Base-by-base conservation (phyloP, 495 filamentous ascomycete genomes). In the Penicillium riverlandense region DNA sequence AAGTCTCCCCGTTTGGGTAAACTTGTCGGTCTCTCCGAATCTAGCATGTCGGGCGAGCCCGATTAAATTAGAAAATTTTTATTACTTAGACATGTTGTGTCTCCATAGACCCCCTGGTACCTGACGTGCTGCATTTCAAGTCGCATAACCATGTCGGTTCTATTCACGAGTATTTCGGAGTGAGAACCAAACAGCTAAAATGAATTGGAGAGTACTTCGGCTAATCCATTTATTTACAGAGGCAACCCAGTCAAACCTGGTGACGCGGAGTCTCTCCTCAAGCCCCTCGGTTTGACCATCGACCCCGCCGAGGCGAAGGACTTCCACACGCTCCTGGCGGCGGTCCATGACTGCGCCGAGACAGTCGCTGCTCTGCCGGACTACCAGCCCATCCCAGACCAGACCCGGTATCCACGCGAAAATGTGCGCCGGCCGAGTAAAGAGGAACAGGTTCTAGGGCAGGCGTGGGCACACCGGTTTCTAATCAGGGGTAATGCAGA, bases 281-380 rank as follows among this genome's bases (percentile, higher is more conserved):
- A 43, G 7, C 44, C 42, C 6, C 40, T 65, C 6, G 62, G 59
- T 10, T 43, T 65, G n/a, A 54, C 54, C n/a, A 57, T 65, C 22
- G 51, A 55, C 16, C 51, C 54, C 1, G 41, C 46, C 8, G 62
- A 65, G 29, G 43, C 48, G 9, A 37, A 50, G 11, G 62, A 65
- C 41, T 65, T 63, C 38, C 49, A 59, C 9, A 65, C 54, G 0
- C 52, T 65, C 4, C 50, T 65, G 6, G 62, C 62, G 35, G 59
- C 62, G 11, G 54, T 63, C 0, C 62, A 65, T 36, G 62, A 65
- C 34, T 65, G 62, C 22, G 62, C 62, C 0, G 59, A 65, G 40
- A 43, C 38, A 5, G 38, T 65, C 8, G 41, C 45, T 12, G 53
- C 53, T 9, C 40, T 65, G 6, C 59, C 62, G n/a, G 62, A 63